Evolutionary conservation across 805 yeast species (phyloP).

Genomic region (Metschnikowia peoriensis): DNA sequence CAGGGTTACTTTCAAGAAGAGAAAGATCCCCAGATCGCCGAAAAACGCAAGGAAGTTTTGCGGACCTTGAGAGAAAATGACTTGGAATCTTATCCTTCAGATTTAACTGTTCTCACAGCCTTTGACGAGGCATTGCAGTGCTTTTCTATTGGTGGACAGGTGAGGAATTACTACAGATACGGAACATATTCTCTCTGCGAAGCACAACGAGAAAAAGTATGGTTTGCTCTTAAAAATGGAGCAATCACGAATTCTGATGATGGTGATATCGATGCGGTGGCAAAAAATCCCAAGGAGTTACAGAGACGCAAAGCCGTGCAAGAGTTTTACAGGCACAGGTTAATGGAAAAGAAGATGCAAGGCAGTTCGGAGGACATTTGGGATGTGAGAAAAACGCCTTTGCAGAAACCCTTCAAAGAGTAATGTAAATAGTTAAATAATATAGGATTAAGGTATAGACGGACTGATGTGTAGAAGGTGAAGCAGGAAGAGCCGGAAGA

Average conservation of each 20-base stretch:
- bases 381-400: constrained; percentile 46
- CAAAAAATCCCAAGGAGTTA: constrained; percentile 46
- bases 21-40: constrained; percentile 14
- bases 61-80: constrained; percentile 17
- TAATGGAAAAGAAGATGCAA: constrained; percentile 56
- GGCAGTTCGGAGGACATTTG: constrained; percentile 89
- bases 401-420: constrained; percentile 40
- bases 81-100: constrained; percentile 29
- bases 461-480: no score
- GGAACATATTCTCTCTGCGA: constrained; percentile 76
- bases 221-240: constrained; percentile 71
- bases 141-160: constrained; percentile 88
- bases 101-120: constrained; percentile 56
- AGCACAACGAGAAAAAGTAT: constrained; percentile 67
- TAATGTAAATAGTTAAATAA: constrained; percentile 2
- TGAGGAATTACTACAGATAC: constrained; percentile 77
- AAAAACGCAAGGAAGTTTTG: constrained; percentile 14
- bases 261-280: constrained; percentile 35
- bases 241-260: constrained; percentile 20
- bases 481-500: no score
- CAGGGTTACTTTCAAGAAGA: constrained; percentile 12
- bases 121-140: constrained; percentile 85
- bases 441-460: no score
- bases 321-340: constrained; percentile 63
- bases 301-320: constrained; percentile 53